phyloP scores from a whole-genome alignment of 331 rosid genomes.

The Malus hybrid region DNA sequence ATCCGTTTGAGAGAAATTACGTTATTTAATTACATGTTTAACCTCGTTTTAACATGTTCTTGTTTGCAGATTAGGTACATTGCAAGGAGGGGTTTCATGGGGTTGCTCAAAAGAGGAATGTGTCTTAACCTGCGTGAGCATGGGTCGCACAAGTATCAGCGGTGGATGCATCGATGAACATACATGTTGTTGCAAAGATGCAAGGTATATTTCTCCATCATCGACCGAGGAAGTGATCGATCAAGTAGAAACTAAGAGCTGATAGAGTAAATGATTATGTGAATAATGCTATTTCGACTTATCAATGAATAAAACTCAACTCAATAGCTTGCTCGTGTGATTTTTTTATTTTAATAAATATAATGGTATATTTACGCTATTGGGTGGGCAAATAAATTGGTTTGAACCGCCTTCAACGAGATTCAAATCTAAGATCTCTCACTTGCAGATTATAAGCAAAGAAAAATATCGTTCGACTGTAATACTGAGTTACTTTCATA shows the following conservation, averaged over 20 bases:
- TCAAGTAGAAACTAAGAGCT: too few relatives aligned
- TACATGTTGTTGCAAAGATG: background rate
- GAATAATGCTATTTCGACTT: too few relatives aligned
- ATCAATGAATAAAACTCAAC: too few relatives aligned
- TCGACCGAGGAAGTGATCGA: background rate
- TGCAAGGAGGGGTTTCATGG: background rate
- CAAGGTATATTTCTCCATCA: background rate
- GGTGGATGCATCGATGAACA: background rate
- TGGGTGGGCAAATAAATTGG: too few relatives aligned
- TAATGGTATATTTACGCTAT: too few relatives aligned
- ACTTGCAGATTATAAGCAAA: rapidly evolving
- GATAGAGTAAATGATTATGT: too few relatives aligned
- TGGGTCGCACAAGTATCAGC: background rate
- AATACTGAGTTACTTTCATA: rapidly evolving
- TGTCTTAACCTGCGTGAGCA: background rate
- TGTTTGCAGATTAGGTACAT: background rate
- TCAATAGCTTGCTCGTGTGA: too few relatives aligned
- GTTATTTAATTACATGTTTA: too few relatives aligned
- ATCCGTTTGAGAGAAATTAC: too few relatives aligned
- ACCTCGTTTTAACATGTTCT: background rate
- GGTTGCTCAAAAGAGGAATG: background rate
- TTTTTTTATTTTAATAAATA: too few relatives aligned
- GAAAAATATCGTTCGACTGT: too few relatives aligned
- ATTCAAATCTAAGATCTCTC: rapidly evolving
- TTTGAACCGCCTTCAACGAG: too few relatives aligned